Conservation (phyloP, 2,329 filamentous ascomycete species). For the Trichoderma sp. region DNA sequence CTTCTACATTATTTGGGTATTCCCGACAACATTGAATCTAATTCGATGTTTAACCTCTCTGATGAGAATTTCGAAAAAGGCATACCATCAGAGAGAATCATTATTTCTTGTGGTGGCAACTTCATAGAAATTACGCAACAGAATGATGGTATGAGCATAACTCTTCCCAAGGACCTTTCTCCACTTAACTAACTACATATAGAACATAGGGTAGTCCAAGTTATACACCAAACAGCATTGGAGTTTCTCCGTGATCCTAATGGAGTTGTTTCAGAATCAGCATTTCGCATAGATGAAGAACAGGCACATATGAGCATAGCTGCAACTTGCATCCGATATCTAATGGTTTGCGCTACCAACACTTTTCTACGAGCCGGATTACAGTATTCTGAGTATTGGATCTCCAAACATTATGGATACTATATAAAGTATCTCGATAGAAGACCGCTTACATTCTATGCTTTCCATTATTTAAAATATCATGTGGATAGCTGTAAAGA, state of each 20-base stretch:
- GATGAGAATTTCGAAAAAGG: background rate
- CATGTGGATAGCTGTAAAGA: background rate
- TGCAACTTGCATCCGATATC: background rate
- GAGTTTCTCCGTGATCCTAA: background rate
- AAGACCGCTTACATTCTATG: background rate
- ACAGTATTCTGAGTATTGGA: background rate
- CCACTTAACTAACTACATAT: background rate
- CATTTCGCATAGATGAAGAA: background rate
- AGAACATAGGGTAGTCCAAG: background rate
- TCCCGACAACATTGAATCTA: background rate
- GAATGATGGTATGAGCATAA: background rate
- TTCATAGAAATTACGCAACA: background rate
- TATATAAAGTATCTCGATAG: background rate
- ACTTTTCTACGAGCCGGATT: fast-evolving
- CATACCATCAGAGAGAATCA: background rate
- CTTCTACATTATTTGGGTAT: background rate
- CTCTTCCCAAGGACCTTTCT: too few species aligned
- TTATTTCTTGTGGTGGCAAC: background rate
- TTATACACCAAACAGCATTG: background rate
- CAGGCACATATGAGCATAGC: background rate
- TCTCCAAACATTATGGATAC: fast-evolving
- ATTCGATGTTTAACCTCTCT: background rate
- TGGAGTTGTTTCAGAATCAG: background rate
- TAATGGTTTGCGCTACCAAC: background rate
- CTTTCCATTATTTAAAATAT: background rate